Base-by-base conservation (phyloP, 1,284 basidiomycete genomes). In the Cutaneotrichosporon sp. region DNA sequence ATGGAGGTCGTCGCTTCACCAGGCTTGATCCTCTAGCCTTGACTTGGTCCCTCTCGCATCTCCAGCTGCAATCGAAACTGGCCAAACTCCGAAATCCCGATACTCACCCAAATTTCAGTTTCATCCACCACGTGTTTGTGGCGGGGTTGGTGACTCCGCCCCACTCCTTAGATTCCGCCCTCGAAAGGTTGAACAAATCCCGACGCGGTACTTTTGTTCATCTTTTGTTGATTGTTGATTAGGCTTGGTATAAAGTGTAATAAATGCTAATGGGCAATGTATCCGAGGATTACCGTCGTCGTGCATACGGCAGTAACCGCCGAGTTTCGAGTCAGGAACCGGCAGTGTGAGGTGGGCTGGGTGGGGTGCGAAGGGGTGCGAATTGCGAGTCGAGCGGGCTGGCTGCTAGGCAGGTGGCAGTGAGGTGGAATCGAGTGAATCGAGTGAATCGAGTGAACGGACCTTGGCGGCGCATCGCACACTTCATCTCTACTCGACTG, bases 381-480 rank as follows among this genome's bases (percentile, higher is more conserved):
- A 42, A 42, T n/a, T 42, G 18, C 38, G 38, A 42, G 38, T 42
- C 38, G 38, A 42, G n/a, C 38, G 38, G n/a, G n/a, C n/a, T n/a
- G n/a, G n/a, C n/a, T n/a, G n/a, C n/a, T n/a, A n/a, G n/a, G n/a
- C n/a, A n/a, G n/a, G n/a, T n/a, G n/a, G n/a, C n/a, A n/a, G n/a
- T n/a, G n/a, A n/a, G n/a, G n/a, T n/a, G n/a, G n/a, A n/a, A n/a
- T n/a, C n/a, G n/a, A n/a, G n/a, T n/a, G n/a, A n/a, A n/a, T n/a
- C n/a, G n/a, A n/a, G n/a, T n/a, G n/a, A n/a, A n/a, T n/a, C n/a
- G n/a, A n/a, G 38, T 42, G 38, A 42, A 42, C 38, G 38, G 38
- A 42, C 38, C 38, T n/a, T 42, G 16, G 18, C n/a, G 7, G 38
- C 38, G 2, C 38, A 42, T 42, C 38, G n/a, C 38, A 42, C 38